Evolutionary conservation across 345 rosid genomes (phyloP).

Genomic region (Eutrema heterophyllum): DNA sequence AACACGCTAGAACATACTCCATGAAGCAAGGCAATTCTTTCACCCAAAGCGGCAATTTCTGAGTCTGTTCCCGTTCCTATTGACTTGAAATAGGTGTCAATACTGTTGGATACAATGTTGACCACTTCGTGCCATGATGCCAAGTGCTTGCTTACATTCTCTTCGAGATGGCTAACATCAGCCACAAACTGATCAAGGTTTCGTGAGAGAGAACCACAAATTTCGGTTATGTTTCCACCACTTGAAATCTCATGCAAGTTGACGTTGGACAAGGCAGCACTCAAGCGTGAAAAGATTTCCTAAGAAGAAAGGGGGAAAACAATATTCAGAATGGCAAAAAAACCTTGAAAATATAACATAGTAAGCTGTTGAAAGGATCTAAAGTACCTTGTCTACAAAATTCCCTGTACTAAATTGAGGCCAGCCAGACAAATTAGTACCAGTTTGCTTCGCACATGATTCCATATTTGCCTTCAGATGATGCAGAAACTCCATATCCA

Average conservation of each 20-base stretch:
- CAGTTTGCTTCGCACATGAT: slow-evolving; percentile 39
- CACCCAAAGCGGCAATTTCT: slow-evolving; percentile 46
- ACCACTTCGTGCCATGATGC: slow-evolving; percentile 48
- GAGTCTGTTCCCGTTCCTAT: slow-evolving; percentile 44
- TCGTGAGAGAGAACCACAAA: slow-evolving; percentile 41
- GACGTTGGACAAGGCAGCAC: slow-evolving; percentile 39
- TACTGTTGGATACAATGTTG: slow-evolving; percentile 35
- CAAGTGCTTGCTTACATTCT: slow-evolving; percentile 46
- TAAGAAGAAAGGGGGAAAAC: slow-evolving; percentile 29
- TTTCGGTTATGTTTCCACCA: slow-evolving; percentile 35
- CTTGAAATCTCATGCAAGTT: slow-evolving; percentile 40
- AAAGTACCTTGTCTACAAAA: slow-evolving; percentile 46
- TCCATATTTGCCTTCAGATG: slow-evolving; percentile 50
- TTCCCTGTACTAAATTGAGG: slow-evolving; percentile 27
- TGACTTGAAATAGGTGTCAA: slow-evolving; percentile 43
- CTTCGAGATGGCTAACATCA: slow-evolving; percentile 43
- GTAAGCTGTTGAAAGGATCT: neutral
- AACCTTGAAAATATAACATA: neutral
- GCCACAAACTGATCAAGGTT: slow-evolving; percentile 49
- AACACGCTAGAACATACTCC: slow-evolving; percentile 60
- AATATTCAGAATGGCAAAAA: slow-evolving; percentile 12
- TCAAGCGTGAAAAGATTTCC: slow-evolving; percentile 40
- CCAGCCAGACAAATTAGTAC: slow-evolving; percentile 30
- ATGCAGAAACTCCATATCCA: slow-evolving; percentile 58
- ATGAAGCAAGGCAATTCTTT: slow-evolving; percentile 52